Conservation (phyloP, 2,329 filamentous ascomycete genomes). For the Fusarium udum region DNA sequence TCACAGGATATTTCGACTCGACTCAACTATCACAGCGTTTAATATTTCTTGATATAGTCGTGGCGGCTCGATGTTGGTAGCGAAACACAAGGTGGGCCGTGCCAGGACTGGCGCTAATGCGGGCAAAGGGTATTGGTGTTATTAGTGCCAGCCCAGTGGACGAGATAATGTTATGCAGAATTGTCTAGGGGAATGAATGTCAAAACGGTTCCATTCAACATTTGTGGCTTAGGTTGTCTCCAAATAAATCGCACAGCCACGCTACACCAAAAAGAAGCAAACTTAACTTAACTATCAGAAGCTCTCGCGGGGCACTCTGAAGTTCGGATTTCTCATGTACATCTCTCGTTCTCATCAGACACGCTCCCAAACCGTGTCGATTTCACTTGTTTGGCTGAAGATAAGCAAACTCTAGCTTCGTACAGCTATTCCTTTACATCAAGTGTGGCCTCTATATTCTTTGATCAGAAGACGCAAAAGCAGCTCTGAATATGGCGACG, state of each 20-base stretch:
- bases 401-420: background rate
- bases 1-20: slow-evolving; percentile 12
- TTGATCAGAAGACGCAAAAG: background rate
- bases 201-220: background rate
- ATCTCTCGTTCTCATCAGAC: background rate
- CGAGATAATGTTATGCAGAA: slow-evolving; percentile 1
- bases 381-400: background rate
- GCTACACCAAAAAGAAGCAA: slow-evolving; percentile 7
- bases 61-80: slow-evolving; percentile 33
- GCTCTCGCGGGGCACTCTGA: slow-evolving; percentile 11
- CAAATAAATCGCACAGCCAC: slow-evolving; percentile 21
- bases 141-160: background rate
- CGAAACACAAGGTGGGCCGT: slow-evolving; percentile 33
- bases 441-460: background rate
- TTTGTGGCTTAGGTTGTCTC: slow-evolving; percentile 19
- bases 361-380: background rate
- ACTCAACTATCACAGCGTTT: slow-evolving; percentile 20
- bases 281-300: background rate
- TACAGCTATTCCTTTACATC: background rate
- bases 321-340: background rate
- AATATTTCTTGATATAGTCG: slow-evolving; percentile 28
- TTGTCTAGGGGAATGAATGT: background rate
- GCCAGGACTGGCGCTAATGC: slow-evolving; percentile 21
- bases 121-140: slow-evolving; percentile 9
- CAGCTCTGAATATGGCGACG: slow-evolving; percentile 52